Evolutionary conservation across 1,284 basidiomycete species (phyloP), one percentile per base, ranked within the genome.

Genomic region (Trichosporon ovoides): DNA sequence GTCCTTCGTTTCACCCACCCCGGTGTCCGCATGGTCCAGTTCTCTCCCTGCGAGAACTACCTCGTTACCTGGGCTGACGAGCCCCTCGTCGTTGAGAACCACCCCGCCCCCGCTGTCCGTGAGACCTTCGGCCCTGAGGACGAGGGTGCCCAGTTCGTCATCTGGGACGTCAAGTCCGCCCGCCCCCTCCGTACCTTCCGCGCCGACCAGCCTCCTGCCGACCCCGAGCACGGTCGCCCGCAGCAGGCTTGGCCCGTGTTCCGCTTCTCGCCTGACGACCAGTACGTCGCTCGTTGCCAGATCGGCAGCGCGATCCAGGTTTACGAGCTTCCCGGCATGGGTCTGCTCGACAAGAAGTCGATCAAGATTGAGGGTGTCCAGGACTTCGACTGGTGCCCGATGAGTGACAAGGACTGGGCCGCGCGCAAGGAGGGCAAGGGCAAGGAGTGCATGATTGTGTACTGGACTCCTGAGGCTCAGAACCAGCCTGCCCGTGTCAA

Each of bases 331-430:
- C 96, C 96, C 13, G 83, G 84, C 60, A 97, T 99, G 93, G 86
- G 87, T 68, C 81, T 98, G 54, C 84, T 98, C 61, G 95, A 92
- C 69, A 98, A 97, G 81, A 99, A 98, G 82, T 91, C 88, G 68
- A 81, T 98, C 79, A 98, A 98, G 81, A 90, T 98, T 61, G 94
- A 98, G 69, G 96, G 95, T 22, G 95, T 99, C 36, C 83, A 94
- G 66, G 96, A 98, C 79, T 98, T 98, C 77, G 96, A 98, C 79
- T 99, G 96, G 96, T 93, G 91, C 71, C 96, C 96, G 34, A 84
- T 88, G 63, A 87, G 90, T 58, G 94, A 97, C 69, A 89, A 87
- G 77, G 93, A 94, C 68, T 84, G 90, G 61, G 87, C 89, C 63
- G 81, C 78, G 38, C 84, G 84, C 68, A 87, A 84, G 69, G 82